phyloP scores from a whole-genome alignment of 768 basidiomycete species.

The Sarcomyxa edulis region DNA sequence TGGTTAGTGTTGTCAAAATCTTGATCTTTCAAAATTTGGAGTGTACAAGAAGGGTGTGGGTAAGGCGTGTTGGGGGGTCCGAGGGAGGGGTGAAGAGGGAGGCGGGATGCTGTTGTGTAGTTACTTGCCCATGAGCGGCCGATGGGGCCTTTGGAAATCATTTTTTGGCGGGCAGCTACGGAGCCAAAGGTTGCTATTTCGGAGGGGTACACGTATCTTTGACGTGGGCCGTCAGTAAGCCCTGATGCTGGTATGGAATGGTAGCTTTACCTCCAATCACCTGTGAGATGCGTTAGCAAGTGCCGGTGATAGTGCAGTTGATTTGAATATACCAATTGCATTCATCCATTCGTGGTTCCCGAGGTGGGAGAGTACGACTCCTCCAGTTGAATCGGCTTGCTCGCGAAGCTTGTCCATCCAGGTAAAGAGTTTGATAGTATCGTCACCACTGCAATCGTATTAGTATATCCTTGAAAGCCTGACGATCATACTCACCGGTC shows the following conservation, averaged over 20 bases:
- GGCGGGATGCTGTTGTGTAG: conserved; percentile 75
- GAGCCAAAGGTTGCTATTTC: conserved; percentile 84
- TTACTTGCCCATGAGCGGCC: conserved; percentile 82
- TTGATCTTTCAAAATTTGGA: conserved; percentile 18
- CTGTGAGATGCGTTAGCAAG: conserved; percentile 25
- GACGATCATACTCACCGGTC: conserved; percentile 54
- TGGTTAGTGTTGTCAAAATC: conserved; percentile 9
- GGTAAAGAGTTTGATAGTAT: conserved; percentile 79
- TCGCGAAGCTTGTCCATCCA: conserved; percentile 82
- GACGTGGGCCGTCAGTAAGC: background rate
- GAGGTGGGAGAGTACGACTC: conserved; percentile 68
- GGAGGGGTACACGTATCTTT: conserved; percentile 76
- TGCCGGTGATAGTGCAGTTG: conserved; percentile 1
- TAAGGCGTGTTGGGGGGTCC: conserved; percentile 64
- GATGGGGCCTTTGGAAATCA: conserved; percentile 70
- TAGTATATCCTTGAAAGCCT: background rate
- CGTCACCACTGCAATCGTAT: conserved; percentile 59
- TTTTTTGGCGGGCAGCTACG: conserved; percentile 63
- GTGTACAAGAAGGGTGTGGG: conserved; percentile 26
- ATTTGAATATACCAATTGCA: conserved; percentile 51
- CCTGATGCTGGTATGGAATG: background rate
- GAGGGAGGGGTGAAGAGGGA: conserved; percentile 71
- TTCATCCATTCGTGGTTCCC: conserved; percentile 99
- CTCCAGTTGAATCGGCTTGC: conserved; percentile 67
- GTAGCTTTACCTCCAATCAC: conserved; percentile 73